Base-by-base conservation (phyloP, 805 yeast genomes). In the Starmera caribaea region DNA sequence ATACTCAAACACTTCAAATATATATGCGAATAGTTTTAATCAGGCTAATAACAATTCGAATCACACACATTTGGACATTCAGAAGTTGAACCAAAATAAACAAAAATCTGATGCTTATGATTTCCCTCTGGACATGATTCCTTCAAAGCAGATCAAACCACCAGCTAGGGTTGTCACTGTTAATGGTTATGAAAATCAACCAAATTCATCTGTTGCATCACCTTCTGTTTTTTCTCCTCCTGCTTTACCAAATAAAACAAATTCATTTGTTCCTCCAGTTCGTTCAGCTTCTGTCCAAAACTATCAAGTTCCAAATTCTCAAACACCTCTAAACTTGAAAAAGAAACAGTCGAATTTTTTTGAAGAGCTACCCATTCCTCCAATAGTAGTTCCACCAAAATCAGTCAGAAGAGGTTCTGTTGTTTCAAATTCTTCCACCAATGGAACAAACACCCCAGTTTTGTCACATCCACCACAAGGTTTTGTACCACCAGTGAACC, bases 101-200 rank as follows among this genome's bases (percentile, higher is more conserved):
- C 71, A 72, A 49, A 79, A 76, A 53, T 72, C 79, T n/a, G 86
- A 81, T 59, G 87, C 88, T 0, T 82, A 80, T 49, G 92, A 82
- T 51, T 80, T 82, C 50, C 90, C 90, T 1, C 61, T 65, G 16
- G 75, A 68, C 35, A 54, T 82, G 34, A 59, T 80, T 11, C 60
- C 69, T 2, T 65, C 62, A 16, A 65, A 51, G 50, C 45, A 40
- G 44, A 30, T 30, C 17, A 32, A 30, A 14, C 40, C 16, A 35
- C 38, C 45, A 32, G 37, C 32, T 35, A 31, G 36, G 8, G 34
- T 30, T 29, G 14, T 38, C 15, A 24, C 40, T 15, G 37, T 29
- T 14, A 13, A 30, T 12, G 24, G 12, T 9, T 29, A 16, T 5
- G 11, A 28, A 13, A 10, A 29, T 8, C 33, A 32, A 13, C 38